phyloP scores from a whole-genome alignment of 2,329 filamentous ascomycete species.

The Xylariaceae sp. region DNA sequence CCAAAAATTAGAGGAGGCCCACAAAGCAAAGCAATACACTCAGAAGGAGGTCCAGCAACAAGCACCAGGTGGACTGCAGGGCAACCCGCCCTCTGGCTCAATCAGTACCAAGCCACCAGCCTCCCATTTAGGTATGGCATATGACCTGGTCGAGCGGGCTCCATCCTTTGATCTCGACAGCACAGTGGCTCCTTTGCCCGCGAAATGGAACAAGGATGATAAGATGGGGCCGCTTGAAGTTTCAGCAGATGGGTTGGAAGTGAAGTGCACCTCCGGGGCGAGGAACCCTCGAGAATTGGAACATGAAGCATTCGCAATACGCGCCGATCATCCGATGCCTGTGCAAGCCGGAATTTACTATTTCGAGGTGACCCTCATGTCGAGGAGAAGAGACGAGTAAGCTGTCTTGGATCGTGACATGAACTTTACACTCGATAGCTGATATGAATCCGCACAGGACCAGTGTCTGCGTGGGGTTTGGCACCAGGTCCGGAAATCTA shows the following conservation, averaged over 20 bases:
- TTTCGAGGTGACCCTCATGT: conserved; percentile 64
- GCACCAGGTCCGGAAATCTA: conserved; percentile 47
- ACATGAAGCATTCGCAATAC: conserved; percentile 75
- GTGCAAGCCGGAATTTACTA: conserved; percentile 92
- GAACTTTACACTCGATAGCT: too few relatives aligned
- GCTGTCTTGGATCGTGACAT: too few relatives aligned
- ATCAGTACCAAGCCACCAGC: conserved; percentile 52
- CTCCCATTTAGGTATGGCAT: conserved; percentile 71
- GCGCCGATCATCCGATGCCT: conserved; percentile 83
- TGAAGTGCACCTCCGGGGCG: conserved; percentile 49
- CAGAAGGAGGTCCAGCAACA: conserved; percentile 45
- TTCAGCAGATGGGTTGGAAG: conserved; percentile 66
- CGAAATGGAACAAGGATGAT: conserved; percentile 76
- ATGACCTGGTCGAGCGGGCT: conserved; percentile 77
- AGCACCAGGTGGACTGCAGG: conserved; percentile 23
- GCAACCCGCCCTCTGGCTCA: conserved; percentile 33
- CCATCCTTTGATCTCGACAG: conserved; percentile 57
- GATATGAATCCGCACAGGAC: conserved; percentile 35
- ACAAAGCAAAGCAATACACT: conserved; percentile 52
- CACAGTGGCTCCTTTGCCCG: conserved; percentile 64
- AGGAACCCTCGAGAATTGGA: conserved; percentile 49
- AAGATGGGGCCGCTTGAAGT: conserved; percentile 72
- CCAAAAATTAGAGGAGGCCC: conserved; percentile 66
- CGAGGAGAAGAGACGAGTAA: conserved; percentile 52
- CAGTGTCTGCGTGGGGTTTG: conserved; percentile 61